These are phyloP conservation scores for Colletotrichum paranaense DNA, from an alignment of 2,329 filamentous ascomycete species.

Conservation along the genomic window DNA sequence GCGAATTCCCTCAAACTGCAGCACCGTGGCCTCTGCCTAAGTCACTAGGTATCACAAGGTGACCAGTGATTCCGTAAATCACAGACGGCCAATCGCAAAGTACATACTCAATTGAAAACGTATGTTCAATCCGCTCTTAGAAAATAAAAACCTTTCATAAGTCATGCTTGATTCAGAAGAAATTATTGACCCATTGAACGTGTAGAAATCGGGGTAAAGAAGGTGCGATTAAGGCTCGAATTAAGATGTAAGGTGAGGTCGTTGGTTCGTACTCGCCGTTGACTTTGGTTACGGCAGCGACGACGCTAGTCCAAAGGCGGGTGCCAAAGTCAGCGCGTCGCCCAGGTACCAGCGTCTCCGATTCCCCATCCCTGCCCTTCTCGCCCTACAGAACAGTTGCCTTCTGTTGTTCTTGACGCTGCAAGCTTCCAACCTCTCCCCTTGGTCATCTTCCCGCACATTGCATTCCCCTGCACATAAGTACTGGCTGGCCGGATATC, in stretches of 20 bases:
- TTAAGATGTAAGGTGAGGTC: neutral
- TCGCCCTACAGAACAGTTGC: conserved; percentile 22
- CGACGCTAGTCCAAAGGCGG: conserved; percentile 28
- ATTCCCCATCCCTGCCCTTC: conserved; percentile 24
- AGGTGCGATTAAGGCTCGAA: neutral
- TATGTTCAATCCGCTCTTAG: too few relatives aligned
- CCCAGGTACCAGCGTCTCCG: conserved; percentile 32
- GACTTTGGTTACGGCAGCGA: conserved; percentile 27
- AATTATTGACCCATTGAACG: neutral
- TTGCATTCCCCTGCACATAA: conserved; percentile 10
- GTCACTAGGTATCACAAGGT: too few relatives aligned
- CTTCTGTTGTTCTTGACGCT: conserved; percentile 25
- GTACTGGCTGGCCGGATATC: neutral
- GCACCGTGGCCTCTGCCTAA: too few relatives aligned
- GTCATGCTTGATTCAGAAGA: neutral
- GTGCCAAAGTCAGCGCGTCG: conserved; percentile 25
- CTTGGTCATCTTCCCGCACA: conserved; percentile 10
- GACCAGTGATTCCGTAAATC: too few relatives aligned
- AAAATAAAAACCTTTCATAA: neutral
- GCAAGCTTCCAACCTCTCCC: conserved; percentile 16
- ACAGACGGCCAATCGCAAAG: too few relatives aligned
- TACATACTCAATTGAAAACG: too few relatives aligned
- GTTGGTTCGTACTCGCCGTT: conserved; percentile 19
- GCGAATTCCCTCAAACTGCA: too few relatives aligned
- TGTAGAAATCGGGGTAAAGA: neutral